Evolutionary conservation across 1,139 yeast genomes (phyloP), one percentile per base, ranked within the genome.

Genomic region (Torulaspora pretoriensis): DNA sequence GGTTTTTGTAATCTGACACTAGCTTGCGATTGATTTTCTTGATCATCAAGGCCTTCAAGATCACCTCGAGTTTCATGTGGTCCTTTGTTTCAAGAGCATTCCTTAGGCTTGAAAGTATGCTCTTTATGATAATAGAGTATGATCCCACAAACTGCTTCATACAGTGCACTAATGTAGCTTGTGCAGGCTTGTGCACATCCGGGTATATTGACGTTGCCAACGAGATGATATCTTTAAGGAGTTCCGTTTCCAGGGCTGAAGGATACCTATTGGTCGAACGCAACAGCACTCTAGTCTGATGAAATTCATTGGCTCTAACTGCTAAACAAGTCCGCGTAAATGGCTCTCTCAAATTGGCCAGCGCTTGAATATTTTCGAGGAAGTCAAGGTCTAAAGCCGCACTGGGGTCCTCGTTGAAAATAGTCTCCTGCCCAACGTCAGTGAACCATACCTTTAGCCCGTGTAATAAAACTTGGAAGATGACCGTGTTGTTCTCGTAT

Each of bases 371-470:
- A 39, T 72, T 71, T 31, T 71, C 73, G 50, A 77, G 68, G 50
- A 70, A 74, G 1, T 69, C 68, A 47, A 76, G 70, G 35, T 76
- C 72, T 22, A 75, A 64, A 28, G 64, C 60, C 8, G 73, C 64
- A 35, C 68, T 70, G 29, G 75, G 77, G 50, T 81, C 78, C 9
- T 77, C 68, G 42, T 76, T 83, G 41, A 83, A 76, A 1, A 83
- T 69, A 10, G 85, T 71, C 56, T 86, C 95, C 51, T 79, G 74
- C 1, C 96, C 95, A 23, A 85, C 84, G 61, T 89, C 95, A 13
- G 86, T 76, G 52, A 92, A 79, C 89, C 95, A 92, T 8, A 84
- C 80, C 55, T 84, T 81, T 43, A 84, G 64, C 2, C 83, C 83
- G 58, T 80, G 79, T 38, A 89, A 67, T 39, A 83, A 72, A 35